Percentiles rank a stretch among this genome's conserved stretches.
Evolutionary conservation across 2,329 filamentous ascomycete genomes (phyloP).

Genomic region (Colletotrichum australisinense): DNA sequence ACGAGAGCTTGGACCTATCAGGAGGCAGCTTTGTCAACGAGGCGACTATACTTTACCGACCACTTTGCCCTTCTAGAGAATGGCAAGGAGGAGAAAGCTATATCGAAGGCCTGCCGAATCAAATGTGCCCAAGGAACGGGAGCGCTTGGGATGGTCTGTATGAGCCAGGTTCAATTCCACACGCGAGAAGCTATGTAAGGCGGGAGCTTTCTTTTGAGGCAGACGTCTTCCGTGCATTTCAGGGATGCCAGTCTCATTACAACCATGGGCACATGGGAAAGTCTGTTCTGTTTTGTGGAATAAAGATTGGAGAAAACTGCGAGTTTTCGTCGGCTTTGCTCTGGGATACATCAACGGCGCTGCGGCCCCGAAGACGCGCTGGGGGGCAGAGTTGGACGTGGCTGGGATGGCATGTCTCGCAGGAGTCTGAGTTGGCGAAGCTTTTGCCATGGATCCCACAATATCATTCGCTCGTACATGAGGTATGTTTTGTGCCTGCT

Average conservation of each 20-base stretch:
- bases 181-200: neutral
- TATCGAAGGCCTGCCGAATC: neutral
- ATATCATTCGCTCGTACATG: accelerated
- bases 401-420: neutral
- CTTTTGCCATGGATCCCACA: no score
- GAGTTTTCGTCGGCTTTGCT: neutral
- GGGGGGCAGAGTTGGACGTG: neutral
- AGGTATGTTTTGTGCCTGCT: neutral
- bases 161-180: accelerated
- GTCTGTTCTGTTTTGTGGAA: neutral
- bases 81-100: neutral
- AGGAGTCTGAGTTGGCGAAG: no score
- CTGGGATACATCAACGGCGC: accelerated
- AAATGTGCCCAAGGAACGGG: neutral
- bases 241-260: neutral
- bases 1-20: conserved; percentile 3
- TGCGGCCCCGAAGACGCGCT: neutral
- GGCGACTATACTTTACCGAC: neutral
- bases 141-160: neutral
- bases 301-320: neutral
- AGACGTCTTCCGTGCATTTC: neutral
- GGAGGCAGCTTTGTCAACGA: neutral
- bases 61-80: neutral
- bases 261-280: neutral
- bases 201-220: neutral